Evolutionary conservation across 306 rosid genomes (phyloP).

Genomic region (Cucurbita maxima): DNA sequence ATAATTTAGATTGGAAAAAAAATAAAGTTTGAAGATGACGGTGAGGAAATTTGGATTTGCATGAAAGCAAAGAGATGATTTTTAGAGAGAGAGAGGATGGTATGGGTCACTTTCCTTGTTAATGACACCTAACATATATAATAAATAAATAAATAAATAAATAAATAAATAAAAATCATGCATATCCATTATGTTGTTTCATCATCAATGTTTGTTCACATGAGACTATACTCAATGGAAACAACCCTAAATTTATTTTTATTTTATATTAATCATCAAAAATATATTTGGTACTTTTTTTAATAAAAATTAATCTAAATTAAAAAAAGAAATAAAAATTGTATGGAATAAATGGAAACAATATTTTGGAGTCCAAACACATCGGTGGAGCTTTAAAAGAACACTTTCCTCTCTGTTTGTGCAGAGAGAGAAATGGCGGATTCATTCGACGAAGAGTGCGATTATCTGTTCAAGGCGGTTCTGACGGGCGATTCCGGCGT

Average conservation of each 20-base stretch:
- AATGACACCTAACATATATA: background rate
- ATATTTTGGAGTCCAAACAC: no score
- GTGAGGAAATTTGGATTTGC: background rate
- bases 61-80: no score
- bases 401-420: no score
- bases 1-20: background rate
- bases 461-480: constrained; percentile 71
- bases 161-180: background rate
- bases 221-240: background rate
- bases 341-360: no score
- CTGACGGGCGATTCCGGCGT: constrained; percentile 82
- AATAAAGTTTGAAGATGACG: no score
- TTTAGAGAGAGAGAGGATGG: no score
- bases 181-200: background rate
- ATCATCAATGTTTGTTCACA: background rate
- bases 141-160: no score
- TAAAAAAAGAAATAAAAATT: no score
- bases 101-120: background rate
- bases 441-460: constrained; percentile 75
- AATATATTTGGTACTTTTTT: no score
- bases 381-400: no score
- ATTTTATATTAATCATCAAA: no score
- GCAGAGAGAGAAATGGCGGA: constrained; percentile 30
- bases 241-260: background rate
- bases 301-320: no score